Conservation (phyloP, 2,329 filamentous ascomycete genomes). For the Huntiella moniliformis region DNA sequence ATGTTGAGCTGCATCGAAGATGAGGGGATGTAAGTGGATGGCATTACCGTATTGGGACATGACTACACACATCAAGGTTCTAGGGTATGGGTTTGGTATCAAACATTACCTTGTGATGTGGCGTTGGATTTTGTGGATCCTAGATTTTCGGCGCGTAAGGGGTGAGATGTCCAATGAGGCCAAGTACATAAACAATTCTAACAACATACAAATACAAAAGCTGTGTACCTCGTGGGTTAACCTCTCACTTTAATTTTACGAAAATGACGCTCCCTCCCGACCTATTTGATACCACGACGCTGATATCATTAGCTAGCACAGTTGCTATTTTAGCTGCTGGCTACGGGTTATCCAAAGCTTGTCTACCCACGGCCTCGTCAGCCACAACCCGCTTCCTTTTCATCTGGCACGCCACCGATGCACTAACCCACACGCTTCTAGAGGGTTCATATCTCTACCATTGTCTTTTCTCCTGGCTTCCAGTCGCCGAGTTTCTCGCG, state of each 20-base stretch:
- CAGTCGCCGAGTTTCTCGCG: slow-evolving; percentile 13
- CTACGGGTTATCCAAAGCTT: slow-evolving; percentile 15
- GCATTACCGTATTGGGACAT: too few relatives aligned
- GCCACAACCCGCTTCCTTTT: slow-evolving; percentile 56
- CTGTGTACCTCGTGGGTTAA: too few relatives aligned
- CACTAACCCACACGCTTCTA: slow-evolving; percentile 75
- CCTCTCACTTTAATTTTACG: background rate
- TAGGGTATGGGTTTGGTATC: too few relatives aligned
- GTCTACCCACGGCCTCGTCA: slow-evolving; percentile 30
- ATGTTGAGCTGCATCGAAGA: too few relatives aligned
- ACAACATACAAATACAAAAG: too few relatives aligned
- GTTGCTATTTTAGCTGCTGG: slow-evolving; percentile 25
- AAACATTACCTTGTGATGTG: too few relatives aligned
- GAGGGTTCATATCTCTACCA: slow-evolving; percentile 87
- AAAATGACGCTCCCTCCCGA: slow-evolving; percentile 26
- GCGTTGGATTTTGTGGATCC: too few relatives aligned
- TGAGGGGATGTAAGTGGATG: too few relatives aligned
- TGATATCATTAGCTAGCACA: slow-evolving; percentile 37
- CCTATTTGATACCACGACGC: slow-evolving; percentile 40
- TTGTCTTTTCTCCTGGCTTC: slow-evolving; percentile 56
- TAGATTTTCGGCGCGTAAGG: too few relatives aligned
- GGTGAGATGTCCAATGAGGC: too few relatives aligned
- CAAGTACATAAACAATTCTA: too few relatives aligned
- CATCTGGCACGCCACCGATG: slow-evolving; percentile 89
- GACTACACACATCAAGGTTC: too few relatives aligned